Evolutionary conservation across 2,329 filamentous ascomycete genomes (phyloP), one percentile per base, ranked within the genome.

Genomic region (Nemania sp.): DNA sequence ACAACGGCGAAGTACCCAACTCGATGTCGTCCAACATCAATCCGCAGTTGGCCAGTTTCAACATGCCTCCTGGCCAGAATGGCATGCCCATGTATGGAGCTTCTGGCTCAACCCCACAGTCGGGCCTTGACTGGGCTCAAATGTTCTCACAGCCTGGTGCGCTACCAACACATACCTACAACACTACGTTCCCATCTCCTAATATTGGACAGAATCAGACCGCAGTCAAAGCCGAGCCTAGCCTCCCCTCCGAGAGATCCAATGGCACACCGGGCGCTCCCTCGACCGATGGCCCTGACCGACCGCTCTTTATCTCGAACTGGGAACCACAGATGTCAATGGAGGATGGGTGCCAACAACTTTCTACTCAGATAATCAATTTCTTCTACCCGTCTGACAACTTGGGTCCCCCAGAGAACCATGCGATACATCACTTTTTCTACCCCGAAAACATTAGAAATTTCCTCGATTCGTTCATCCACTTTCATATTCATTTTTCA

Each of bases 401-500:
- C 68, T 77, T 69, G 70, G 81, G 76, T 75, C 78, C 77, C 73
- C 75, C 74, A 75, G 77, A 77, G 72, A 79, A 71, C 73, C 74
- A 72, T 74, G 71, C 68, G 59, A 76, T 82, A 72, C 78, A 80
- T 73, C 76, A 79, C 67, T 86, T 84, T 65, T 80, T 90, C 64
- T 84, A 83, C 43, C 78, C 83, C 55, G 81, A 86, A 62, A 88
- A 88, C 68, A 78, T 90, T 67, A 85, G 84, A 74, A 80, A 86
- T 66, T 89, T 89, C 68, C 78, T 90, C 68, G 80, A 86, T 64
- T 80, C 85, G 65, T 90, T 88, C 75, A 83, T 80, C 55, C 84
- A 89, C 70, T 90, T 86, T 69, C 84, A 90, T 68, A 80, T 82
- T 56, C 88, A 91, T 70, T 89, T 89, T 74, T 84, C 87, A 17